phyloP scores from a whole-genome alignment of 768 basidiomycete species.

The Thelephora aurantiotincta region DNA sequence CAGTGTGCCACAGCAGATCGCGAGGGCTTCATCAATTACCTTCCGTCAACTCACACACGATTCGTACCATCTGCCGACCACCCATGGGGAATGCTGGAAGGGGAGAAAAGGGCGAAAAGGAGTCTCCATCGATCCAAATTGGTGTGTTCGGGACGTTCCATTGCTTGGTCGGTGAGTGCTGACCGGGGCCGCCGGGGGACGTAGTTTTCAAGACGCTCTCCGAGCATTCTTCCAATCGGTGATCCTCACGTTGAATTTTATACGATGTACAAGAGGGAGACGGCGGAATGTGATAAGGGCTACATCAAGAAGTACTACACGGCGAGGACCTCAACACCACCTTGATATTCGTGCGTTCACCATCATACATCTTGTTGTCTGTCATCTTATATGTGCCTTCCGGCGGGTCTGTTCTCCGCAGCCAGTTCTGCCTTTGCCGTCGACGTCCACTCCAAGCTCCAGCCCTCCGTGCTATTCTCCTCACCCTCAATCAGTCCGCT shows the following conservation, averaged over 20 bases:
- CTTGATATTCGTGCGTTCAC: background rate
- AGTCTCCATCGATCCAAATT: too few relatives aligned
- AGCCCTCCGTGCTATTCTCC: slow-evolving; percentile 7
- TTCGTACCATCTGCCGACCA: too few relatives aligned
- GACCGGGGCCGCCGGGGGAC: too few relatives aligned
- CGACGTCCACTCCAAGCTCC: slow-evolving; percentile 12
- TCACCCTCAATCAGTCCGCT: slow-evolving; percentile 6
- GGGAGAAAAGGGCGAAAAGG: too few relatives aligned
- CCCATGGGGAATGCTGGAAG: too few relatives aligned
- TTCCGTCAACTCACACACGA: too few relatives aligned
- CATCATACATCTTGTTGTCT: background rate
- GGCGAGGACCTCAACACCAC: background rate
- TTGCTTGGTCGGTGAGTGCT: too few relatives aligned
- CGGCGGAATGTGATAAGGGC: background rate
- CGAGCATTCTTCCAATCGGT: background rate
- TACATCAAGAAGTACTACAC: background rate
- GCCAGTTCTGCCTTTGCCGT: slow-evolving; percentile 16
- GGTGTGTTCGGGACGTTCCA: too few relatives aligned
- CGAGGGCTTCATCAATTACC: too few relatives aligned
- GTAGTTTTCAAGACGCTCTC: background rate
- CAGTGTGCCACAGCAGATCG: too few relatives aligned
- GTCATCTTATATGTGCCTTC: background rate
- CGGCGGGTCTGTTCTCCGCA: slow-evolving; percentile 19
- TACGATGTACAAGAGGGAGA: background rate
- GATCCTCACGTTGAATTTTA: background rate